A percentile compares a stretch with the other conserved stretches of the same genome.
Conservation (phyloP, 1,139 yeast species). For the Candida sp. region DNA sequence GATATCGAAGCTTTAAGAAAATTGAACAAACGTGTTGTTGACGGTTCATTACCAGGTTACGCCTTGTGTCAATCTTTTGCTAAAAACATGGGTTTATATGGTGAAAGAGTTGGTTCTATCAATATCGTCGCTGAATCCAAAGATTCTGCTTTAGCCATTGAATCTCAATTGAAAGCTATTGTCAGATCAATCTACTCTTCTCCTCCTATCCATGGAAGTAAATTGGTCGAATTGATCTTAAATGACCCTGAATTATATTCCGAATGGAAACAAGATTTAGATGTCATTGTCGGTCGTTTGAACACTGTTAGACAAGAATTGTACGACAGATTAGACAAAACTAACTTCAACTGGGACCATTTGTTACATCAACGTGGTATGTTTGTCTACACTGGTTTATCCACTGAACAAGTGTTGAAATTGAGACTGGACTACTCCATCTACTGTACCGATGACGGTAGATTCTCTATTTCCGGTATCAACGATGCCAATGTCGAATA, state of each 20-base stretch:
- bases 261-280: constrained; percentile 80
- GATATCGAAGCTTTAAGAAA: constrained; percentile 50
- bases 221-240: constrained; percentile 77
- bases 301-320: constrained; percentile 69
- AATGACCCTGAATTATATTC: constrained; percentile 56
- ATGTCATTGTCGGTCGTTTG: constrained; percentile 74
- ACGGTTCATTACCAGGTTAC: constrained; percentile 48
- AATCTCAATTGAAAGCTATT: constrained; percentile 76
- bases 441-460: constrained; percentile 85
- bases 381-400: constrained; percentile 91
- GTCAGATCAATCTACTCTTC: constrained; percentile 89
- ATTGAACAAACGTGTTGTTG: constrained; percentile 46
- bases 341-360: constrained; percentile 78
- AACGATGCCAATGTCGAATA: constrained; percentile 78
- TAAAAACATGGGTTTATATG: constrained; percentile 95
- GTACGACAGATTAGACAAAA: constrained; percentile 51
- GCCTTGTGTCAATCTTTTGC: constrained; percentile 91
- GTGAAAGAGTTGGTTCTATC: constrained; percentile 94
- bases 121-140: constrained; percentile 54
- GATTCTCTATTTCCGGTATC: constrained; percentile 90
- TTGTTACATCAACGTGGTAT: constrained; percentile 90
- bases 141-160: constrained; percentile 46
- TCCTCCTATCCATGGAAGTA: constrained; percentile 94
- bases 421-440: constrained; percentile 73
- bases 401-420: constrained; percentile 62